Base-by-base conservation (phyloP, 2,329 filamentous ascomycete genomes). In the Phoma sp. region DNA sequence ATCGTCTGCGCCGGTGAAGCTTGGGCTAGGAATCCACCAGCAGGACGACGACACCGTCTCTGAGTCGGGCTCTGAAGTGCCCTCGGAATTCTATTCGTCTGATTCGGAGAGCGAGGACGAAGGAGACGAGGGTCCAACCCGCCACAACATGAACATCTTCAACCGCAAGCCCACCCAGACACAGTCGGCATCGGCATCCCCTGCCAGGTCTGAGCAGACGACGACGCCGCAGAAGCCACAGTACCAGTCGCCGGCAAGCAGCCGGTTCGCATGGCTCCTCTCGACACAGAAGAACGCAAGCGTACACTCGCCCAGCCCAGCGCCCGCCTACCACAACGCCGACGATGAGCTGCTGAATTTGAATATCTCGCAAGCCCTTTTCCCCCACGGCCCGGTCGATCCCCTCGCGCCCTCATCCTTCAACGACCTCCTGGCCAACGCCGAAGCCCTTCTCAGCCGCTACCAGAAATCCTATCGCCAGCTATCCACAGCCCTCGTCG, bases 391-490 rank as follows among this genome's bases (percentile, higher is more conserved):
- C 2, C 75, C 78, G 0, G 70, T 77, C 11, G 77, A 82, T 57
- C 75, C 81, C 2, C 75, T 79, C 14, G 78, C 78, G 2, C 81
- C 83, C 4, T 79, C 81, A 37, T 80, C 82, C 1, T 82, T 86
- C 72, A 79, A 85, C 64, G 79, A 80, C 50, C 78, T 88, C 10
- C 79, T 83, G 38, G 73, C 78, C 25, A 83, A 83, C 60, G 84
- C 84, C 40, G 82, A 83, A 61, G 73, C 72, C n/a, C 72, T 85
- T 1, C 75, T 87, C 40, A 72, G 77, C 47, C 78, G 79, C 27
- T 79, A 86, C 65, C 85, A 86, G 68, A 70, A 73, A 4, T 83
- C 83, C 2, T 86, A 87, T 69, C 81, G 80, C 58, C 59, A 70
- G 33, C 62, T 74, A 7, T 73, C 70, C 11, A 68, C 68, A 18